These are phyloP conservation scores for Candida quercuum DNA, from an alignment of 805 yeast species.

Conservation along the genomic window DNA sequence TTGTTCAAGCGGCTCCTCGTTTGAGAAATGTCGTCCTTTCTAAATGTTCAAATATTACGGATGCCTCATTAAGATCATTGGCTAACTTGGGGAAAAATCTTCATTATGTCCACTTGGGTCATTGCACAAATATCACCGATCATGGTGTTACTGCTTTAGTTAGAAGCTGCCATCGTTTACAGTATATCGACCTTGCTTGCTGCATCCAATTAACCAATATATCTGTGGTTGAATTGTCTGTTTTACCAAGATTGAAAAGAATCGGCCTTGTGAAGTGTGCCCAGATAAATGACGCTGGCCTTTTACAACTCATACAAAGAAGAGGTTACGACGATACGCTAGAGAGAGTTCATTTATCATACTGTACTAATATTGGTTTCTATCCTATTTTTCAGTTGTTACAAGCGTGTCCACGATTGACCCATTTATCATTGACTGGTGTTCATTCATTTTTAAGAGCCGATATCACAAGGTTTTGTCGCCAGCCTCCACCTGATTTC, in stretches of 20 bases:
- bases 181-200: slow-evolving; percentile 92
- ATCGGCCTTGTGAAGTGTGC: slow-evolving; percentile 92
- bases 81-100: slow-evolving; percentile 71
- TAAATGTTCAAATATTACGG: slow-evolving; percentile 84
- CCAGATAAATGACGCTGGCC: slow-evolving; percentile 81
- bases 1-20: slow-evolving; percentile 76
- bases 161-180: slow-evolving; percentile 75
- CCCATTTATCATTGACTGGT: slow-evolving; percentile 91
- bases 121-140: slow-evolving; percentile 87
- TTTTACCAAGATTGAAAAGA: slow-evolving; percentile 74
- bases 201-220: slow-evolving; percentile 85
- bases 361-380: slow-evolving; percentile 76
- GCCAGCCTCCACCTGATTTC: slow-evolving; percentile 90
- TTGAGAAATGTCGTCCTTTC: slow-evolving; percentile 84
- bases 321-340: slow-evolving; percentile 73
- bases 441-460: slow-evolving; percentile 82
- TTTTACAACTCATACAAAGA: slow-evolving; percentile 58
- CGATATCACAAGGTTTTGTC: slow-evolving; percentile 81
- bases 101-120: slow-evolving; percentile 91
- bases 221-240: slow-evolving; percentile 70
- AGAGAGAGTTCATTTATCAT: slow-evolving; percentile 90
- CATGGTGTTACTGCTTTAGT: slow-evolving; percentile 74
- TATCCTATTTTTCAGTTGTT: slow-evolving; percentile 73
- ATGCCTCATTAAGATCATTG: slow-evolving; percentile 66
- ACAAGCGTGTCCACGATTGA: slow-evolving; percentile 76